A percentile compares a stretch with the other conserved stretches of the same genome.
These are phyloP conservation scores for Mangifera indica DNA, from an alignment of 345 rosid genomes.

Conservation along the genomic window DNA sequence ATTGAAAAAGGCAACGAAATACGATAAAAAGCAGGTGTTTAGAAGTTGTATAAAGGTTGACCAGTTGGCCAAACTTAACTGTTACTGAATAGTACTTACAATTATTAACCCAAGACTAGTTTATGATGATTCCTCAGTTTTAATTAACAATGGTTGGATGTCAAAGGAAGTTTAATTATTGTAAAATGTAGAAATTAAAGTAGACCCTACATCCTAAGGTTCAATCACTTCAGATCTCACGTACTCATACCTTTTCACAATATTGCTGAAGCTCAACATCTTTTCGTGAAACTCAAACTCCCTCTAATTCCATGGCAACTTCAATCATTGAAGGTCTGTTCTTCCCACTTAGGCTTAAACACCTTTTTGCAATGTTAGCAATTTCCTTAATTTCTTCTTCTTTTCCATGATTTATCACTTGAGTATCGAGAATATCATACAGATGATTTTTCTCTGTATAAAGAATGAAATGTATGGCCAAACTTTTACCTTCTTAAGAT, in stretches of 20 bases:
- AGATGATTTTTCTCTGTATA: neutral
- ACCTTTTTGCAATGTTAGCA: neutral
- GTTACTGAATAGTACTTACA: no score
- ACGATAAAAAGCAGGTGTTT: no score
- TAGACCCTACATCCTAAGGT: neutral
- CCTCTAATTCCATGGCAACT: neutral
- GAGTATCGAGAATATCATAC: neutral
- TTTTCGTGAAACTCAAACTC: neutral
- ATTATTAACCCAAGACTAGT: no score
- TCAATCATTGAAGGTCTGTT: slow-evolving; percentile 15
- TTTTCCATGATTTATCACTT: neutral
- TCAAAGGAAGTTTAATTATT: neutral
- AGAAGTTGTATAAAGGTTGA: no score
- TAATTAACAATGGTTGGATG: neutral
- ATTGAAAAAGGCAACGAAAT: no score
- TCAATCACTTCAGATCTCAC: neutral
- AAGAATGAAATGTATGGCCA: neutral
- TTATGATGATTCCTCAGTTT: neutral
- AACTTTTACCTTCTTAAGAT: neutral
- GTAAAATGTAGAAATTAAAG: neutral
- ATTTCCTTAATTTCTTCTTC: neutral
- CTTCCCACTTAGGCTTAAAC: slow-evolving; percentile 7
- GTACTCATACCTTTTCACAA: neutral
- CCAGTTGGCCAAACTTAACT: no score
- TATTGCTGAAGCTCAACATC: neutral